Evolutionary conservation across 2,329 filamentous ascomycete species (phyloP), one percentile per base, ranked within the genome.

Genomic region (Clarireedia paspali): DNA sequence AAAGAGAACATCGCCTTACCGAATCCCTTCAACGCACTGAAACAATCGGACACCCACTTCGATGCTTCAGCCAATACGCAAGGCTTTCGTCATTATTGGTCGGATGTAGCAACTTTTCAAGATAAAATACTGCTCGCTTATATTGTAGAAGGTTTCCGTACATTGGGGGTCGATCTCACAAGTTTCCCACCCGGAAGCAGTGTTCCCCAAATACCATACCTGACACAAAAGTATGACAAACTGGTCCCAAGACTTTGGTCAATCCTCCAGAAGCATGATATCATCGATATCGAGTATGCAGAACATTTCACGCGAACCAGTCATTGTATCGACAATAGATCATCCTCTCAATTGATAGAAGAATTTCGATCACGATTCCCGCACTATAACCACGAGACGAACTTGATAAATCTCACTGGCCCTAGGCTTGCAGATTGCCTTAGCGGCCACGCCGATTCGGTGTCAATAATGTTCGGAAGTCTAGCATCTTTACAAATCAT

Each of bases 391-490:
- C 36, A 23, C 5, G 60, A 57, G 10, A 42, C 56, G 50, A 60
- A 61, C 10, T 55, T 68, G 1, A 50, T 63, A 2, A 42, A 58
- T 4, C 27, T 57, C 1, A 57, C 58, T 0, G 66, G 64, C 3
- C 56, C 55, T 5, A 40, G 55, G 20, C 46, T 68, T 6, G 64
- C 63, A 1, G 50, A 56, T 9, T 62, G 58, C 34, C 50, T 68
- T 7, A 46, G 15, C 4, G 66, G 66, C 3, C 49, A 57, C 9
- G 23, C 49, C 2, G 65, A 67, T 20, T 56, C 58, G 1, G 7
- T 68, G 5, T 52, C 64, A 36, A 6, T 67, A 2, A 36, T 68
- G 5, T 68, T 68, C 47, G 64, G 62, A 9, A 40, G 54, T 15
- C 24, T 47, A 9, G 50, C 58, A 23, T 58, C 47, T 3, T 56